Evolutionary conservation across 257 asterid genomes (phyloP).

Genomic region (Primulina eburnea): DNA sequence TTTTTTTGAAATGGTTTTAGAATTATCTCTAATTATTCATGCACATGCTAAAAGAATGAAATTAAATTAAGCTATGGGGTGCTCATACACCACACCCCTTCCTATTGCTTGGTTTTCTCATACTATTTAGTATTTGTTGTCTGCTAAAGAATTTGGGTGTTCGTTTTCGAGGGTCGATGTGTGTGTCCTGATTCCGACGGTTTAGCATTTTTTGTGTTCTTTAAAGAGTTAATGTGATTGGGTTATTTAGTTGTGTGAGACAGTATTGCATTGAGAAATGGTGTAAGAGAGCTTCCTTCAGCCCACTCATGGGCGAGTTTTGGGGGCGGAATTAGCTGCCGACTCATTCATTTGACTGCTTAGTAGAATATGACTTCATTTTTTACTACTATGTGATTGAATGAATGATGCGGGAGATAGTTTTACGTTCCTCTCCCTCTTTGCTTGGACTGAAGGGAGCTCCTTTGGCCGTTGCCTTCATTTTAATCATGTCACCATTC

Average conservation of each 20-base stretch:
- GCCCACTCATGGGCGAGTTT: conserved; percentile 87
- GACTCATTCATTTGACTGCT: conserved; percentile 83
- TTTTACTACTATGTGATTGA: conserved; percentile 72
- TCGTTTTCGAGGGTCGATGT: not conserved
- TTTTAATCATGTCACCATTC: not conserved
- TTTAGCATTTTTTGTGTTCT: not conserved
- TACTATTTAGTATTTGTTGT: not conserved
- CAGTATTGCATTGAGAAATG: conserved; percentile 32
- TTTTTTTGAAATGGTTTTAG: not conserved
- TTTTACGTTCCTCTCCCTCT: conserved; percentile 68
- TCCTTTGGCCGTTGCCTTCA: conserved; percentile 61
- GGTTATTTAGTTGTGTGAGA: not conserved
- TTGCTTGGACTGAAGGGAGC: conserved; percentile 99
- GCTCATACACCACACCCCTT: not conserved
- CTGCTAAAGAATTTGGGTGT: not conserved
- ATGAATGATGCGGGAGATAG: conserved; percentile 99
- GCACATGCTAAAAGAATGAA: not conserved
- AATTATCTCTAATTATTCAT: not conserved
- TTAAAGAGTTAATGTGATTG: not conserved
- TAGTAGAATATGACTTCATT: conserved; percentile 46
- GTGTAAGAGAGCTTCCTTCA: conserved; percentile 84
- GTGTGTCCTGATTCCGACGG: not conserved
- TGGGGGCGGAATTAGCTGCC: conserved; percentile 83
- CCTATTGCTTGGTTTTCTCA: not conserved
- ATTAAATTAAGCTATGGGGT: not conserved